Conservation (phyloP, 75 land plant species). For the Picea sitchensis region DNA sequence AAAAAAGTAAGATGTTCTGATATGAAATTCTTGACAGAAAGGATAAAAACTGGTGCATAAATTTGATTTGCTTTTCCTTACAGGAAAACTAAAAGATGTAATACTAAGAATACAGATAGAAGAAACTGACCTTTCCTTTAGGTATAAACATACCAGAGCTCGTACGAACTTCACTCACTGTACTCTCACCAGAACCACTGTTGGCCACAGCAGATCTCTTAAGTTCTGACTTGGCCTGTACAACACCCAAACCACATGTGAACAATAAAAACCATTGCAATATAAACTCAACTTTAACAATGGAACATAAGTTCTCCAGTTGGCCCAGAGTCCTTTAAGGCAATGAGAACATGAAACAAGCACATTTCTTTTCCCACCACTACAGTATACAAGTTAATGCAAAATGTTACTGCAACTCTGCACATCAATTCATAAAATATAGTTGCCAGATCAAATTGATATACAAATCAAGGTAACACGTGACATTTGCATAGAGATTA, state of each 20-base stretch:
- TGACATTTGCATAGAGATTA: not conserved
- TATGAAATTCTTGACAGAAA: not conserved
- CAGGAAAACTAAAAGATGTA: not conserved
- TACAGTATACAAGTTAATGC: not conserved
- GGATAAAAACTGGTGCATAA: not conserved
- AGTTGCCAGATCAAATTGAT: not conserved
- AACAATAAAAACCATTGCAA: constrained; percentile 5
- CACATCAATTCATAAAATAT: not conserved
- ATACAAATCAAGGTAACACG: not conserved
- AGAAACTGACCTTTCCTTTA: constrained; percentile 55
- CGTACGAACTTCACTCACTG: constrained; percentile 70
- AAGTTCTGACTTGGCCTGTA: constrained; percentile 64
- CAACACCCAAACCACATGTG: not conserved
- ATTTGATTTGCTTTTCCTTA: not conserved
- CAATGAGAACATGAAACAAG: not conserved
- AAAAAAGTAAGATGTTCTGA: not conserved
- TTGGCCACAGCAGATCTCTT: constrained; percentile 77
- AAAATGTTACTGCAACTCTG: not conserved
- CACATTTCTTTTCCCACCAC: not conserved
- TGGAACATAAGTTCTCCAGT: not conserved
- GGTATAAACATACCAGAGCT: constrained; percentile 77
- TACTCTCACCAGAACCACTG: constrained; percentile 63
- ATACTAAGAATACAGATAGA: not conserved
- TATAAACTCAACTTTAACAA: not conserved
- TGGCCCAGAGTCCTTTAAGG: not conserved